Conservation (phyloP, 139 green algal genomes). For the Chlorella sp. region DNA sequence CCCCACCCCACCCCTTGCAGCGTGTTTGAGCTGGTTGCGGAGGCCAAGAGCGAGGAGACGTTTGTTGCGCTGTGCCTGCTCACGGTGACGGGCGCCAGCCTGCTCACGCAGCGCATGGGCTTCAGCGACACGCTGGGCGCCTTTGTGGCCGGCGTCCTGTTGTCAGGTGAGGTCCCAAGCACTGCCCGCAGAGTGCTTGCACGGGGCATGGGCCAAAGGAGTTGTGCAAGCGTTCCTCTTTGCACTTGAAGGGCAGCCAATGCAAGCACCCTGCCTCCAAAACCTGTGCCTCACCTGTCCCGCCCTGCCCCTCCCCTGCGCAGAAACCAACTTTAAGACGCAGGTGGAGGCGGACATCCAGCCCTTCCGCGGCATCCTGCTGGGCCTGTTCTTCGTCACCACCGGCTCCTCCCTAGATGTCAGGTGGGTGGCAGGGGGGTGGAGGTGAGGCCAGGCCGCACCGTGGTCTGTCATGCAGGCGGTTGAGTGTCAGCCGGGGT, state of each 20-base stretch:
- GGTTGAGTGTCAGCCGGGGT: too few species aligned
- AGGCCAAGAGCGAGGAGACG: constrained; percentile 82
- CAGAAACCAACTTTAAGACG: constrained; percentile 82
- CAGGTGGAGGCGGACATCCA: constrained; percentile 92
- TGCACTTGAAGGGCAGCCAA: too few species aligned
- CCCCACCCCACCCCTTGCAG: background rate
- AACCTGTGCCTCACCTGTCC: too few species aligned
- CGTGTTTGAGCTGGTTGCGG: constrained; percentile 80
- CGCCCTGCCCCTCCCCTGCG: background rate
- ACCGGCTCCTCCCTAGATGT: constrained; percentile 80
- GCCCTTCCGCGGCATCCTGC: constrained; percentile 91
- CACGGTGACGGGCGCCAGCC: constrained; percentile 86
- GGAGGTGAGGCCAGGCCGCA: too few species aligned
- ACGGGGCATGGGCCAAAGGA: too few species aligned
- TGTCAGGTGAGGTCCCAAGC: constrained; percentile 46
- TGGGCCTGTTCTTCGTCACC: constrained; percentile 95
- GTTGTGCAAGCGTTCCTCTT: too few species aligned
- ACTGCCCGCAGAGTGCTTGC: too few species aligned
- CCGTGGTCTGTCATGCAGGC: too few species aligned
- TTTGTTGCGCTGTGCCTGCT: constrained; percentile 96
- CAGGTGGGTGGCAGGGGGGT: background rate
- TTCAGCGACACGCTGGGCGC: constrained; percentile 94
- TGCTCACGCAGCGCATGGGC: constrained; percentile 87
- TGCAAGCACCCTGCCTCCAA: too few species aligned
- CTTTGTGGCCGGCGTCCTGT: constrained; percentile 91